Base-by-base conservation (phyloP, 495 filamentous ascomycete genomes). In the Parmelia sp. region DNA sequence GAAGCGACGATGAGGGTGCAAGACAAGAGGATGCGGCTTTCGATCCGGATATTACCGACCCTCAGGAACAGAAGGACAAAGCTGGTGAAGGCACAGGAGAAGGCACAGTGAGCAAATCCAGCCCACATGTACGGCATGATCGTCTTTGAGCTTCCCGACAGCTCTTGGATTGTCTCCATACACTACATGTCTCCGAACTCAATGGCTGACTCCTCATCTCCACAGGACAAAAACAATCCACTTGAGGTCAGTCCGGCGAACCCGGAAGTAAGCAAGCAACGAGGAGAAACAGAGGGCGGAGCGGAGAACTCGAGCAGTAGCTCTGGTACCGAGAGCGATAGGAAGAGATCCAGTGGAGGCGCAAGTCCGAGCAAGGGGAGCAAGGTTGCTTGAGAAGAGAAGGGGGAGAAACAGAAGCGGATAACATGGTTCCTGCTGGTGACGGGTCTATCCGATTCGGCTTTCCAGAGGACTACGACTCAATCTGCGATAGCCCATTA, bases 191-290 rank as follows among this genome's bases (percentile, higher is more conserved):
- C 19, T 64, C 15, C 25, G 1, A 6, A n/a, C 19, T 7, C 44
- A 2, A 56, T 3, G 25, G 25, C 58, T 56, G 27, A 60, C 19
- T 17, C 44, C 2, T 56, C 12, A 35, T 55, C 17, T 11, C 58
- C 35, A 27, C 49, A 68, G 65, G 59, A 53, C 36, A 58, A 65
- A 12, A 70, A 72, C 44, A 79, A 82, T 64, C 81, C 86, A 10
- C 71, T 88, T 29, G 75, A 87, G 31, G 79, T 87, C 53, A 85
- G 82, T 57, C 80, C 82, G 0, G 84, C 81, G 27, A 88, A 89
- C 69, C 78, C 74, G 45, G 83, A 84, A 11, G 79, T 84, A n/a
- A 84, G 79, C 62, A 71, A 79, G 66, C 76, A 74, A 70, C 71
- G 80, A 62, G 73, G 72, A 9, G 63, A 72, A 36, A 68, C 70